Base-by-base conservation (phyloP, 768 basidiomycete species). In the Dendrothele bispora region DNA sequence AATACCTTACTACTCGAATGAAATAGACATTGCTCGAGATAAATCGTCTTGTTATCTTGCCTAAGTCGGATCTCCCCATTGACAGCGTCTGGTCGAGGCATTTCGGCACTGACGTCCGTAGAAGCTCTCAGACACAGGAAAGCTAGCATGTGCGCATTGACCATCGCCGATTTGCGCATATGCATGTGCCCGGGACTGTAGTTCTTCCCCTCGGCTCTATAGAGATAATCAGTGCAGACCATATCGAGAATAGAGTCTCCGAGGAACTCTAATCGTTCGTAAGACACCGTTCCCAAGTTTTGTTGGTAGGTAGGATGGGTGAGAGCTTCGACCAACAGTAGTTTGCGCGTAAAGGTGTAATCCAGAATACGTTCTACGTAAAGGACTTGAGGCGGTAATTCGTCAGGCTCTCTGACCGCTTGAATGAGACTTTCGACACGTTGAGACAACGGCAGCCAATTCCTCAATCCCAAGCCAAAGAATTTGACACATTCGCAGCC, bases 101-200 rank as follows among this genome's bases (percentile, higher is more conserved):
- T 83, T 3, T 67, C 59, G 1, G 79, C 69, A 30, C 78, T 68
- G 5, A 76, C 56, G 5, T 63, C 58, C 39, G 72, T 56, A 20
- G 62, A 73, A 2, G 68, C 72, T 30, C 70, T 68, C 29, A 90
- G 67, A 56, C 86, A 90, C 38, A 84, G 61, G 57, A 74, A 88
- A 2, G 83, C 83, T 17, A 90, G 78, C 52, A 86, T 82, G 56
- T 89, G 84, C 1, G 78, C 78, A 51, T 90, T 90, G 27, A 90
- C 88, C 32, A 85, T 72, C 1, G 86, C 77, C 7, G 80, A 80
- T 56, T 84, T 86, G 44, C 82, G 80, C 29, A 81, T 67, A 57
- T 82, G 79, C 54, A 91, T 82, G 49, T 86, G 74, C 0, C 86
- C 84, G 0, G 88, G 88, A 26, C 74, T 66, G 55, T 86, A 88